These are phyloP conservation scores for Cyclotella atomus DNA, from an alignment of 108 stramenopile genomes.

Conservation along the genomic window DNA sequence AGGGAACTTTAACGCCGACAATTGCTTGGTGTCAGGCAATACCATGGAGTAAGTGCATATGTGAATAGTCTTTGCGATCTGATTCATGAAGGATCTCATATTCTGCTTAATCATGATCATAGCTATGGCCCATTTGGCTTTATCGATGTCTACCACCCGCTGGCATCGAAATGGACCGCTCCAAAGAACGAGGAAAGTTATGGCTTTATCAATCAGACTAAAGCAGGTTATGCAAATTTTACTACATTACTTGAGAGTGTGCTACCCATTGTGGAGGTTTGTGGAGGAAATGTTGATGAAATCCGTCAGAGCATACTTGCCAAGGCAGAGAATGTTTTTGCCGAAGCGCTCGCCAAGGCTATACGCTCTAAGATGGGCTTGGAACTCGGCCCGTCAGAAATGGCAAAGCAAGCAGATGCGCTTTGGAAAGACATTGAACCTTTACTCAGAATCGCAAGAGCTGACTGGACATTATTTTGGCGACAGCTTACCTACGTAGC, in stretches of 20 bases:
- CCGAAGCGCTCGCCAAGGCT: conserved; percentile 51
- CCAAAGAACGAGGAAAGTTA: conserved; percentile 85
- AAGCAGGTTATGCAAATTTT: conserved; percentile 85
- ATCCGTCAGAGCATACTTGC: conserved; percentile 42
- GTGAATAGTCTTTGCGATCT: too few relatives aligned
- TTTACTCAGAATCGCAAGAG: conserved; percentile 49
- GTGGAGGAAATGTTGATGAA: conserved; percentile 44
- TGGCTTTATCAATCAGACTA: conserved; percentile 90
- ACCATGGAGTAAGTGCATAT: conserved; percentile 92
- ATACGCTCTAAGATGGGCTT: conserved; percentile 75
- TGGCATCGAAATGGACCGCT: conserved; percentile 89
- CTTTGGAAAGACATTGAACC: conserved; percentile 71
- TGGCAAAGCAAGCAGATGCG: conserved; percentile 56
- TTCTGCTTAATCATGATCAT: too few relatives aligned
- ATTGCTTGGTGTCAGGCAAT: conserved; percentile 68
- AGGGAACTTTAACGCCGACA: conserved; percentile 96
- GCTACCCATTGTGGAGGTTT: conserved; percentile 71
- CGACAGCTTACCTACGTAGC: conserved; percentile 73
- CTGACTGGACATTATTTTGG: conserved; percentile 90
- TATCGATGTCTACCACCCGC: conserved; percentile 84
- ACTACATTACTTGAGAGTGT: conserved; percentile 75
- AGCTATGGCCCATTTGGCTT: conserved; percentile 97
- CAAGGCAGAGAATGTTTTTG: conserved; percentile 62
- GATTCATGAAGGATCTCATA: too few relatives aligned
- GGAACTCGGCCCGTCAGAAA: conserved; percentile 32